Evolutionary conservation across 345 rosid species (phyloP).

Genomic region (Microthlaspi erraticum): DNA sequence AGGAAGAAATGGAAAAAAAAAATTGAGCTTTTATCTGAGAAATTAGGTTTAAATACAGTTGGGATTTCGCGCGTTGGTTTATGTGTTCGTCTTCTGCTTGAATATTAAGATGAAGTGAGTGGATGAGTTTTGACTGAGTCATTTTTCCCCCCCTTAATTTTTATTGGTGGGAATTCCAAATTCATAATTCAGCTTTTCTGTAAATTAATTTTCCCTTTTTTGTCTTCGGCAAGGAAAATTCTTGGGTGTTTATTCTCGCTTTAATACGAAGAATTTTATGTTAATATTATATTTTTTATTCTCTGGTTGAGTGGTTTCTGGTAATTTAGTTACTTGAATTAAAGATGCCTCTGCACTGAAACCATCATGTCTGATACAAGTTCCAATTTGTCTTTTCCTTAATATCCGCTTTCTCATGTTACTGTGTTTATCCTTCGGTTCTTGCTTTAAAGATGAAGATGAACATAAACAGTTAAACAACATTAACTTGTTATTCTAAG

Average conservation of each 20-base stretch:
- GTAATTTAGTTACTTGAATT: slow-evolving; percentile 39
- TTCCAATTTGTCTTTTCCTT: slow-evolving; percentile 71
- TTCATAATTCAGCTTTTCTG: slow-evolving; percentile 47
- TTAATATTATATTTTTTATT: slow-evolving; percentile 39
- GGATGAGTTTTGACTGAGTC: slow-evolving; percentile 70
- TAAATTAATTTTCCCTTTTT: slow-evolving; percentile 22
- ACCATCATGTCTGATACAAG: slow-evolving; percentile 61
- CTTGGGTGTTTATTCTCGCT: slow-evolving; percentile 38
- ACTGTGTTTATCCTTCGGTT: slow-evolving; percentile 46
- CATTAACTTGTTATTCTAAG: slow-evolving; percentile 2
- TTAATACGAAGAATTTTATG: slow-evolving; percentile 29
- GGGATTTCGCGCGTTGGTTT: slow-evolving; percentile 64
- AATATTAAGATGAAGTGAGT: slow-evolving; percentile 40
- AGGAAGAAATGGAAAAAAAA: neutral
- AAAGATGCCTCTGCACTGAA: slow-evolving; percentile 49
- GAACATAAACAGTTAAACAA: slow-evolving; percentile 6
- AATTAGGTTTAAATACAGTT: slow-evolving; percentile 35
- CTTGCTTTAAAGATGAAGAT: slow-evolving; percentile 37
- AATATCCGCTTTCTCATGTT: slow-evolving; percentile 35
- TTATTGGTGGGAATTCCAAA: slow-evolving; percentile 40
- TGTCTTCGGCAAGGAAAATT: slow-evolving; percentile 29
- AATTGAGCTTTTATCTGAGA: slow-evolving; percentile 1
- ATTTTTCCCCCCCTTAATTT: slow-evolving; percentile 19
- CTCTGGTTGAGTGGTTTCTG: slow-evolving; percentile 43
- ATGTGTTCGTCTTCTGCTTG: slow-evolving; percentile 44